Percentiles rank a stretch among this genome's conserved stretches.
phyloP scores from a whole-genome alignment of 2,329 filamentous ascomycete genomes.

The Sporothrix variecibatus region DNA sequence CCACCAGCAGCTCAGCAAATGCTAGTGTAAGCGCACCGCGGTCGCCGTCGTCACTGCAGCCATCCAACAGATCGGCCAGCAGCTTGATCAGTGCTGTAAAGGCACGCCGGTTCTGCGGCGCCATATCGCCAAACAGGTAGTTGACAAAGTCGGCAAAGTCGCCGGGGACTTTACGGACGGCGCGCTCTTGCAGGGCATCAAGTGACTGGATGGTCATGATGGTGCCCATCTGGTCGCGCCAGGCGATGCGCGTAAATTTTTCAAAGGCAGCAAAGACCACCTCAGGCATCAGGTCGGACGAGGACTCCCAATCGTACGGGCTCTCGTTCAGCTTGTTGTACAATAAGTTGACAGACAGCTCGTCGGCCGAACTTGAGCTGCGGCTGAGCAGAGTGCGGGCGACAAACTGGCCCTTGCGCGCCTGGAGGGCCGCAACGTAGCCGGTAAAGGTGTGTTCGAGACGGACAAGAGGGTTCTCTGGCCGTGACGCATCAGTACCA shows the following conservation, averaged over 20 bases:
- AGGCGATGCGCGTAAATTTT: constrained; percentile 85
- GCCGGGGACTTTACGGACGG: constrained; percentile 63
- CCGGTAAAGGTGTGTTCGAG: constrained; percentile 84
- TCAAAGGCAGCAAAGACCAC: constrained; percentile 90
- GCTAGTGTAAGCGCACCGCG: constrained; percentile 83
- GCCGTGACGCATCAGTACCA: constrained; percentile 53
- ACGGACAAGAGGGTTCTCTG: constrained; percentile 67
- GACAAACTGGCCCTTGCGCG: constrained; percentile 83
- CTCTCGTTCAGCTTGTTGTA: constrained; percentile 88
- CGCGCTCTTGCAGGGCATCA: constrained; percentile 70
- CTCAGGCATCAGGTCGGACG: constrained; percentile 75
- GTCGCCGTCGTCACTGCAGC: constrained; percentile 88
- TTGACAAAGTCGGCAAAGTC: constrained; percentile 73
- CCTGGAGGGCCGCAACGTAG: constrained; percentile 79
- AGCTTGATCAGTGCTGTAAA: constrained; percentile 83
- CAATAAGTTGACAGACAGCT: constrained; percentile 80
- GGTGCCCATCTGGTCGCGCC: constrained; percentile 84
- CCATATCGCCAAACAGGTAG: constrained; percentile 65
- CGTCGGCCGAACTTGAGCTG: constrained; percentile 61
- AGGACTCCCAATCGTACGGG: constrained; percentile 72
- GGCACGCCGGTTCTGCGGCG: constrained; percentile 71
- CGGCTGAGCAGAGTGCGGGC: constrained; percentile 74
- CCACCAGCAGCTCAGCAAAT: constrained; percentile 83
- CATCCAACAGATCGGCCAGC: constrained; percentile 82
- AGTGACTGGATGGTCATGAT: constrained; percentile 74